Evolutionary conservation across 164 flowering plant species (phyloP).

Genomic region (Stephania yunnanensis): DNA sequence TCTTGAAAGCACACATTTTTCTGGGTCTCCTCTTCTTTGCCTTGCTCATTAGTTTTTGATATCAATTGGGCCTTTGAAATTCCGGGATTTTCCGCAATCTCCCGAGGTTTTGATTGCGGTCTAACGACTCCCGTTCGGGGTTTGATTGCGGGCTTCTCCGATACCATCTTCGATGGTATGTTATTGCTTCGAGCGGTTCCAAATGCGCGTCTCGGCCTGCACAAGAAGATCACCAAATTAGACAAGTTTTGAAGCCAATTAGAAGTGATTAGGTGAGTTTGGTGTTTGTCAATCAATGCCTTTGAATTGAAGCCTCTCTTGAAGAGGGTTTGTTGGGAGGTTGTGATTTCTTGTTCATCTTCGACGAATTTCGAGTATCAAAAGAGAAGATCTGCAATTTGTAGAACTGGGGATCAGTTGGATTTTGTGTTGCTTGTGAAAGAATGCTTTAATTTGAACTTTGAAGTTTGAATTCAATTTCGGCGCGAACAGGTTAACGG

Average conservation of each 20-base stretch:
- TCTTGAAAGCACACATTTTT: conserved; percentile 28
- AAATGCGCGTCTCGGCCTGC: conserved; percentile 1
- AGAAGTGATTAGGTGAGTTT: not conserved
- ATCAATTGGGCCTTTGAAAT: not conserved
- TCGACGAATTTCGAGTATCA: not conserved
- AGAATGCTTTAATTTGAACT: too few relatives aligned
- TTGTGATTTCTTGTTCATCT: not conserved
- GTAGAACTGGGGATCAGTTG: not conserved
- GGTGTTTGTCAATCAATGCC: conserved; percentile 1
- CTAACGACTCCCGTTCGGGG: not conserved
- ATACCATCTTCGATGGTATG: conserved; percentile 10
- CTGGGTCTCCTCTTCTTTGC: not conserved
- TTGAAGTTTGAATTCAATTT: too few relatives aligned
- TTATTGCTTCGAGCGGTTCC: conserved; percentile 18
- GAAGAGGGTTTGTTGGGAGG: not conserved
- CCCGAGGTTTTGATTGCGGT: conserved; percentile 9
- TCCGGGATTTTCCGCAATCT: not conserved
- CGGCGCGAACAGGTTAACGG: too few relatives aligned
- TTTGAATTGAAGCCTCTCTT: conserved; percentile 4
- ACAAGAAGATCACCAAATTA: not conserved
- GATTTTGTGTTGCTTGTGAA: not conserved
- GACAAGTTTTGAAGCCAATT: not conserved
- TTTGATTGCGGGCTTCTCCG: conserved; percentile 21
- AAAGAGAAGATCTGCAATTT: not conserved
- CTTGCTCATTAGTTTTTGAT: not conserved